A percentile compares a stretch with the other conserved stretches of the same genome.
Conservation (phyloP, 805 yeast genomes). For the Saturnispora ahearnii region DNA sequence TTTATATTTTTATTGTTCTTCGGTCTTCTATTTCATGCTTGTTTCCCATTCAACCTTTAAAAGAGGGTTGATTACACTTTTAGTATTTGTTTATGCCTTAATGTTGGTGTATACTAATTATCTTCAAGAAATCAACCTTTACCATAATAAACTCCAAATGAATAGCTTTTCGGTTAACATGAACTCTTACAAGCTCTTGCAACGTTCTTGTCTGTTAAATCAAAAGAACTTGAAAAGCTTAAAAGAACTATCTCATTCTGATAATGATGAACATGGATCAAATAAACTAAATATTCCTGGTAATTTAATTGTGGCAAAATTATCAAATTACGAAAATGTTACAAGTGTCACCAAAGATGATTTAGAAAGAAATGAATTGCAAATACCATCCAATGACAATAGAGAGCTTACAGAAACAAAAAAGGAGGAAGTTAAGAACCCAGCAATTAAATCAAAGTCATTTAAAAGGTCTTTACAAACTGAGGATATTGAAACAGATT, state of each 20-base stretch:
- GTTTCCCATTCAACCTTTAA: conserved; percentile 17
- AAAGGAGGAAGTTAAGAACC: no score
- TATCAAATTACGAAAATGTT: neutral
- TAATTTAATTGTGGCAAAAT: neutral
- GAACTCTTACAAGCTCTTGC: conserved; percentile 18
- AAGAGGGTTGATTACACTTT: conserved; percentile 14
- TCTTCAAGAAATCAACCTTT: conserved; percentile 22
- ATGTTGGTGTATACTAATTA: conserved; percentile 22
- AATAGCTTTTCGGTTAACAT: conserved; percentile 18
- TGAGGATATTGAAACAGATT: no score
- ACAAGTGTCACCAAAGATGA: neutral
- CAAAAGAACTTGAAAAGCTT: neutral
- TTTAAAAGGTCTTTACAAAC: no score
- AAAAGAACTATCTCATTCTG: no score
- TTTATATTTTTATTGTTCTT: no score
- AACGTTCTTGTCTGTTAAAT: conserved; percentile 6
- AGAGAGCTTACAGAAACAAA: no score
- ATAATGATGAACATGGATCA: no score
- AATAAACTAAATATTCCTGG: neutral
- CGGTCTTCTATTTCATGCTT: neutral
- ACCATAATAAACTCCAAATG: conserved; percentile 19
- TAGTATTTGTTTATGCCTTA: conserved; percentile 18
- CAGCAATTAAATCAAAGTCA: no score
- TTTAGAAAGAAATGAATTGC: no score
- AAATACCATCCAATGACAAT: no score